Evolutionary conservation across 208 protist genomes (phyloP), one percentile per base, ranked within the genome.

Genomic region (Porcisia hertigi): DNA sequence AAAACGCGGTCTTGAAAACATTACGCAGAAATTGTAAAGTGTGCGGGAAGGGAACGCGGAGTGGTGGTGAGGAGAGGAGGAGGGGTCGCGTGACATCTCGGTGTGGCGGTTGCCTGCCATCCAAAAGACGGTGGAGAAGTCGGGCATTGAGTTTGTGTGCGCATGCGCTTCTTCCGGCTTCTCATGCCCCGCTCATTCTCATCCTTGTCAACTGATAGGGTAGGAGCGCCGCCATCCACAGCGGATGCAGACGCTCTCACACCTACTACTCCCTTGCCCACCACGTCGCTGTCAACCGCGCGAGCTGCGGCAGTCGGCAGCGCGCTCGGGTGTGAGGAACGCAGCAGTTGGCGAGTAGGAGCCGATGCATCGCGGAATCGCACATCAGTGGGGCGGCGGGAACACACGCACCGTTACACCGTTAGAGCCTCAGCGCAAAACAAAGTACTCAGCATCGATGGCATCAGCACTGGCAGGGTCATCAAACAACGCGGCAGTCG

Each of bases 171-270:
- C 0, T 43, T 12, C 67, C 52, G 14, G 9, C 52, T 58, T 6
- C 7, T 30, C 30, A 62, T 73, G 54, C 54, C 53, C 14, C 54
- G 18, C 7, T 12, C 69, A 76, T 36, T 71, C 25, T 11, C 57
- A 36, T 53, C 55, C 69, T 54, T 54, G 77, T 11, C 74, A 53
- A 75, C 54, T 59, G 39, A 25, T 54, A 43, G 57, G 80, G 57
- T 34, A 34, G 57, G 62, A 71, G 59, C 41, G 76, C 41, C 79
- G 76, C 45, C 41, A 52, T 39, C 75, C 76, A 23, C 66, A 73
- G 23, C 71, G 64, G 53, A 62, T 58, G 47, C 54, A 66, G 52
- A 53, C 25, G 59, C 16, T 0, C 60, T 65, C 55, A 18, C 55
- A 20, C 23, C 20, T 18, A 54, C 52, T 18, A 23, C 52, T 54